Percentiles rank a stretch among this genome's conserved stretches.
phyloP scores from a whole-genome alignment of 1,139 yeast genomes.

The Hanseniaspora sp. region DNA sequence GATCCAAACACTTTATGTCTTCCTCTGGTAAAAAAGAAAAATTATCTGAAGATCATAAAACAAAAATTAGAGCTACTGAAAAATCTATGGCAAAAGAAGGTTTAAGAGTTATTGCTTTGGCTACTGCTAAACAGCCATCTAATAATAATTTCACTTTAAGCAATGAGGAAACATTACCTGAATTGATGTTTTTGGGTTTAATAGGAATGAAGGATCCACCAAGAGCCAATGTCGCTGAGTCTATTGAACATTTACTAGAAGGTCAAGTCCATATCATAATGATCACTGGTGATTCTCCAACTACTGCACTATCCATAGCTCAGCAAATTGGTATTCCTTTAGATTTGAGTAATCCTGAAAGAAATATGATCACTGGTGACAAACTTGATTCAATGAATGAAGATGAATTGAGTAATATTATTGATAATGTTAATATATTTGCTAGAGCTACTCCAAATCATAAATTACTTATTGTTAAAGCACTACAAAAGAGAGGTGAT shows the following conservation, averaged over 20 bases:
- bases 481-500: constrained; percentile 84
- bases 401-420: constrained; percentile 57
- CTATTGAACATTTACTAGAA: constrained; percentile 61
- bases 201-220: constrained; percentile 97
- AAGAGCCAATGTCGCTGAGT: constrained; percentile 63
- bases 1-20: constrained; percentile 50
- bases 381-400: constrained; percentile 62
- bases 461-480: constrained; percentile 81
- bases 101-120: constrained; percentile 74
- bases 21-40: constrained; percentile 44
- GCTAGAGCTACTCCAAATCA: constrained; percentile 97
- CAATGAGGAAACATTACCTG: constrained; percentile 35
- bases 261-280: constrained; percentile 94
- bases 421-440: constrained; percentile 75
- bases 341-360: constrained; percentile 38
- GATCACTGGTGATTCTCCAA: constrained; percentile 95
- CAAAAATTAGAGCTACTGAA: constrained; percentile 44
- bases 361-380: constrained; percentile 71
- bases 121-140: constrained; percentile 37
- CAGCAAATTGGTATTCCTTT: constrained; percentile 85
- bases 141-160: constrained; percentile 30
- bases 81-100: constrained; percentile 68
- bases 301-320: constrained; percentile 87
- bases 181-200: constrained; percentile 67
- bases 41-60: constrained; percentile 42